Percentiles rank a stretch among this genome's conserved stretches.
phyloP scores from a whole-genome alignment of 306 rosid genomes.

The Alnus rubra region DNA sequence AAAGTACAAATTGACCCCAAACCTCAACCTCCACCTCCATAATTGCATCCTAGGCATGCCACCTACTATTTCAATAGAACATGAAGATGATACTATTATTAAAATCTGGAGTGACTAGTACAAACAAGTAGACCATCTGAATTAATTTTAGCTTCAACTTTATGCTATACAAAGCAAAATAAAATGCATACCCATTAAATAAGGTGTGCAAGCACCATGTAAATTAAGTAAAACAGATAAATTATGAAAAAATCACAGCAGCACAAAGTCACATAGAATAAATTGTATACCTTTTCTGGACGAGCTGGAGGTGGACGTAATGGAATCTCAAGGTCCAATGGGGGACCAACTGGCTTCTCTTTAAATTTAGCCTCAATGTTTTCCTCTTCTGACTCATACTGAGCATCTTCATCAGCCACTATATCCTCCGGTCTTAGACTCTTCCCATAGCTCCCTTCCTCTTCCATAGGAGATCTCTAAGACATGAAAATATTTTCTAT shows the following conservation, averaged over 20 bases:
- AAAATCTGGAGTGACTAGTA: neutral
- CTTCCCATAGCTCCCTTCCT: conserved; percentile 58
- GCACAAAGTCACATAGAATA: neutral
- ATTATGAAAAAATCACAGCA: neutral
- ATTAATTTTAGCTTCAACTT: conserved; percentile 7
- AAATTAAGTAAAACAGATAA: neutral
- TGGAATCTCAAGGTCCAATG: conserved; percentile 90
- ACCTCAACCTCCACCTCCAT: conserved; percentile 7
- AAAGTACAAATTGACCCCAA: conserved; percentile 25
- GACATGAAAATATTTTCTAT: conserved; percentile 13
- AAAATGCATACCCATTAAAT: conserved; percentile 7
- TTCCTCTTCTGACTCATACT: conserved; percentile 83
- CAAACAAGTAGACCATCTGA: neutral
- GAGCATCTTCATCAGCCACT: conserved; percentile 79
- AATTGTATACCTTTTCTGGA: conserved; percentile 66
- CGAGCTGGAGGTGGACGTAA: conserved; percentile 72
- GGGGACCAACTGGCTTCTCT: conserved; percentile 93
- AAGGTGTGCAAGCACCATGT: conserved; percentile 13
- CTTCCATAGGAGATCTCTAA: conserved; percentile 59
- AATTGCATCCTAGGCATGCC: conserved; percentile 12
- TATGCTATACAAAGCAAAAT: conserved; percentile 10
- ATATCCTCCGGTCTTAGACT: conserved; percentile 54
- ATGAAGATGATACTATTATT: neutral
- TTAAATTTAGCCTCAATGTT: conserved; percentile 64
- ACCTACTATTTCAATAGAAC: conserved; percentile 10